Conservation (phyloP, 306 rosid species). For the Senna siamea region DNA sequence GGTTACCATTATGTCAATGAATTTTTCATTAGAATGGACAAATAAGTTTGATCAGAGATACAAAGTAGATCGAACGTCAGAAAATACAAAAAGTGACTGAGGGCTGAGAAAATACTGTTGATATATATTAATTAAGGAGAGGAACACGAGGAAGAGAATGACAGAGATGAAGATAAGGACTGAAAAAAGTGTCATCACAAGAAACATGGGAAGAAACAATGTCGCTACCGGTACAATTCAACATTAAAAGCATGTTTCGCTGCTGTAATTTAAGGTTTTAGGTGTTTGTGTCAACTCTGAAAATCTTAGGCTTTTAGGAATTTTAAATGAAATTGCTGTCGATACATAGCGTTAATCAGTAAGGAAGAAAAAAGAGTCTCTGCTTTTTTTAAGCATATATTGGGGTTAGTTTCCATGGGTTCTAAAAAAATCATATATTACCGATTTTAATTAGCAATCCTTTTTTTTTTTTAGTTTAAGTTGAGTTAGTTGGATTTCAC, state of each 20-base stretch:
- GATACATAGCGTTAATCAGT: no score
- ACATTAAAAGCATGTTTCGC: not conserved
- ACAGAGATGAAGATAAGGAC: slow-evolving; percentile 4
- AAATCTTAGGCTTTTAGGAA: no score
- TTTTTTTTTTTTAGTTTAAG: no score
- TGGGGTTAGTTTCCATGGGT: no score
- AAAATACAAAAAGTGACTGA: slow-evolving; percentile 1
- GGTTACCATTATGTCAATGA: no score
- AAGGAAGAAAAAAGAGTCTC: no score
- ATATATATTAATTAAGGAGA: not conserved
- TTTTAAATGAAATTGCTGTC: no score
- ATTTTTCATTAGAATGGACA: not conserved
- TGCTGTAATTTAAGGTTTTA: not conserved
- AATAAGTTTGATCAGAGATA: not conserved
- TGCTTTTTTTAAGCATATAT: no score
- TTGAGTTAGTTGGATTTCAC: no score
- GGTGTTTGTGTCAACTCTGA: no score
- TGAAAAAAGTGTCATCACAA: slow-evolving; percentile 1
- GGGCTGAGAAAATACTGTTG: not conserved
- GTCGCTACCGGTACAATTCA: not conserved
- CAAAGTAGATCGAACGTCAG: slow-evolving; percentile 5
- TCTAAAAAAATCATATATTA: no score
- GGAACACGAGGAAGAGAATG: slow-evolving; percentile 10
- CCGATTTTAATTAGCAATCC: no score
- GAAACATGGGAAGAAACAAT: slow-evolving; percentile 37